These are phyloP conservation scores for Limtongia smithiae DNA, from an alignment of 805 yeast genomes.

Conservation along the genomic window DNA sequence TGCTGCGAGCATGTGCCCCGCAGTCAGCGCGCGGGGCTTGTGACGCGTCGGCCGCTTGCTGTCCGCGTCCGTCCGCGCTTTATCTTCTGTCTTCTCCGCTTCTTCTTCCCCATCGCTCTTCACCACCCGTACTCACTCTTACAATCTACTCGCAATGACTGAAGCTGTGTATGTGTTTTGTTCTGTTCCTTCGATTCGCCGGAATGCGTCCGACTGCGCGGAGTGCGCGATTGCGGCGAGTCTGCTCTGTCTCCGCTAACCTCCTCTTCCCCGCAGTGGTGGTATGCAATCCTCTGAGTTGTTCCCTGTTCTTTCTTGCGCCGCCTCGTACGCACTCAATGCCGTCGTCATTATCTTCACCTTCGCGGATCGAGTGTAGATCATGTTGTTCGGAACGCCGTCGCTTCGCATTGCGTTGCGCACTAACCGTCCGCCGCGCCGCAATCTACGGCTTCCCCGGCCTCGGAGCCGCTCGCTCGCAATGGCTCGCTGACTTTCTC, in stretches of 20 bases:
- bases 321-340: not conserved
- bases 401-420: too few species aligned
- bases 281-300: conserved; percentile 13
- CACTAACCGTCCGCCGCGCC: not conserved
- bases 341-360: not conserved
- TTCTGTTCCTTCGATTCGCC: conserved; percentile 1
- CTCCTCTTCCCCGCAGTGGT: conserved; percentile 15
- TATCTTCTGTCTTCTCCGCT: conserved; percentile 2
- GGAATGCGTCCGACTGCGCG: not conserved
- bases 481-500: conserved; percentile 3
- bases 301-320: not conserved
- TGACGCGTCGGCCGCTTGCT: too few species aligned
- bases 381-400: too few species aligned
- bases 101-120: conserved; percentile 4
- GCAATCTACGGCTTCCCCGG: not conserved
- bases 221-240: not conserved
- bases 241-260: not conserved
- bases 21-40: too few species aligned
- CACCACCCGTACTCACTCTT: not conserved
- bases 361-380: too few species aligned
- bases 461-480: not conserved
- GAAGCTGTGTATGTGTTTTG: conserved; percentile 24
- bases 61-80: not conserved
- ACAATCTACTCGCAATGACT: conserved; percentile 15
- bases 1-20: too few species aligned